Percentiles rank a stretch among this genome's conserved stretches.
Evolutionary conservation across 2,329 filamentous ascomycete genomes (phyloP).

Genomic region (Clathrospora elynae): DNA sequence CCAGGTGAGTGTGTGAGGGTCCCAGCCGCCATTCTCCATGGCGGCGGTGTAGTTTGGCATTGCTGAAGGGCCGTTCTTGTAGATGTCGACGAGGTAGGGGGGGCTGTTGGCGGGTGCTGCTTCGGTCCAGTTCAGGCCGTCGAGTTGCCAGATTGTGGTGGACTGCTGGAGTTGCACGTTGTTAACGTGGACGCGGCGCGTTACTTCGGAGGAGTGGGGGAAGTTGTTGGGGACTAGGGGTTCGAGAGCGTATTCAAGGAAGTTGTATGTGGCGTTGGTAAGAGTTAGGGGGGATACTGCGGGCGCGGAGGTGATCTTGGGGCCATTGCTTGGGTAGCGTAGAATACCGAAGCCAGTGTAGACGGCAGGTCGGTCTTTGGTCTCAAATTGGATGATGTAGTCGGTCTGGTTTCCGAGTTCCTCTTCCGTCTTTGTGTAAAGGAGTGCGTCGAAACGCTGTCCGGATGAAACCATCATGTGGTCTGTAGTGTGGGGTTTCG

Average conservation of each 20-base stretch:
- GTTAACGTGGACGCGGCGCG: slow-evolving; percentile 42
- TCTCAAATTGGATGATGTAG: slow-evolving; percentile 57
- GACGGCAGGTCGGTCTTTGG: slow-evolving; percentile 55
- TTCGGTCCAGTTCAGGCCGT: slow-evolving; percentile 31
- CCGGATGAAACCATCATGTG: slow-evolving; percentile 63
- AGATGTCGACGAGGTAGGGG: slow-evolving; percentile 61
- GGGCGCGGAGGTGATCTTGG: slow-evolving; percentile 15
- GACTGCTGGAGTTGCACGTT: slow-evolving; percentile 26
- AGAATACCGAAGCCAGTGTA: slow-evolving; percentile 58
- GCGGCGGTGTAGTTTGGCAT: slow-evolving; percentile 61
- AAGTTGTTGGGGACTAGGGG: slow-evolving; percentile 44
- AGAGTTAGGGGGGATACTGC: slow-evolving; percentile 36
- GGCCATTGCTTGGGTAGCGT: slow-evolving; percentile 29
- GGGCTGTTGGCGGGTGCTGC: slow-evolving; percentile 15
- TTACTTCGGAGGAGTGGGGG: slow-evolving; percentile 40
- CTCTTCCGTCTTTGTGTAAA: slow-evolving; percentile 57
- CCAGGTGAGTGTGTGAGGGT: slow-evolving; percentile 57
- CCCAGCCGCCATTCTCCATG: slow-evolving; percentile 58
- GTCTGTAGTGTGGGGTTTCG: slow-evolving; percentile 53
- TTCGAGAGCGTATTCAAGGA: slow-evolving; percentile 48
- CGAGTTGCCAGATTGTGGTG: slow-evolving; percentile 31
- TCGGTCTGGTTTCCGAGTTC: slow-evolving; percentile 52
- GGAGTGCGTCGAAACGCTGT: slow-evolving; percentile 64
- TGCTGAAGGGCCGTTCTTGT: slow-evolving; percentile 52
- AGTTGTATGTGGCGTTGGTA: slow-evolving; percentile 43